Evolutionary conservation across 1,284 basidiomycete genomes (phyloP), one percentile per base, ranked within the genome.

Genomic region (Marasmius tenuissimus): DNA sequence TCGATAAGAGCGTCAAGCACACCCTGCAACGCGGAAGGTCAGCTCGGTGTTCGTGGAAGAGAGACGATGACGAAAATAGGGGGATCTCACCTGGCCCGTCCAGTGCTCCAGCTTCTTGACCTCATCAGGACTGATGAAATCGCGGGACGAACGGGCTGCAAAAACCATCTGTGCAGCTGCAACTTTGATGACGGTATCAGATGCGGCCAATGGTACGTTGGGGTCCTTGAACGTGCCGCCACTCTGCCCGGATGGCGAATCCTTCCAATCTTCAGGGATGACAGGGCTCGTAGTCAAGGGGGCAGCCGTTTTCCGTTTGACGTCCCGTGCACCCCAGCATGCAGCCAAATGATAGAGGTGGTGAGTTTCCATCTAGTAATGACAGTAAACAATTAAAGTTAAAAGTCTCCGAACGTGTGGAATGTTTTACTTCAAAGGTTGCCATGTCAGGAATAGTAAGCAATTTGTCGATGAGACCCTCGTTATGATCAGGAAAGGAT

Each of bases 121-220:
- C 62, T 85, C 77, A 42, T 85, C 78, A 6, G 92, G 92, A 4
- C 85, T 85, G 67, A 94, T 93, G 69, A 94, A 93, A 58, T 83
- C 89, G 63, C 80, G 81, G n/a, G 89, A 90, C 42, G 78, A 81
- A 49, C 93, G 84, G 54, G 88, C 84, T n/a, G 92, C 93, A 69
- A 93, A 94, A 20, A 94, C 85, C 85, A 94, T 92, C 64, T 94
- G 93, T 16, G 86, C 85, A 14, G 89, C 89, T 7, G 91, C 90
- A 2, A 88, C 91, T 64, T 85, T 81, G 69, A 94, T 93, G 69
- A 76, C 69, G 49, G 83, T 78, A 54, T 76, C 75, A 53, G 68
- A 70, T 57, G 71, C 71, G 11, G 71, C 69, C 11, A 63, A 65
- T 64, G 68, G 70, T 57, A 70, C 71, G 63, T 66, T 63, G 47